A percentile compares a stretch with the other conserved stretches of the same genome.
phyloP scores from a whole-genome alignment of 83 land plant species.

The Larix sibirica region DNA sequence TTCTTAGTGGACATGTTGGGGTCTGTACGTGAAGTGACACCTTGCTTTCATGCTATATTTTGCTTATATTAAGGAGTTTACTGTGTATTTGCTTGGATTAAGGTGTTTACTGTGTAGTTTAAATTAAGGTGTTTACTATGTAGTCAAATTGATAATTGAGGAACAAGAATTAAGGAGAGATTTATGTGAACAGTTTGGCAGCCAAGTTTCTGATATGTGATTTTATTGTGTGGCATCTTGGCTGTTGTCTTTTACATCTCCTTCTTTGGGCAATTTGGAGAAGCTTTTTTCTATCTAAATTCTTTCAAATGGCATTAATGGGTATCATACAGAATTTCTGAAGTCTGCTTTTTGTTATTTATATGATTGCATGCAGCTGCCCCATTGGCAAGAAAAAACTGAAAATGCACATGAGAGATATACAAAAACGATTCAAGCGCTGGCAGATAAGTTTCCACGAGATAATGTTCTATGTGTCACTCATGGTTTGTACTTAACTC shows the following conservation, averaged over 20 bases:
- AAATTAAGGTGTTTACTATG: not conserved
- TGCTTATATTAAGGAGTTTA: not conserved
- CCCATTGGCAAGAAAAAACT: slow-evolving; percentile 60
- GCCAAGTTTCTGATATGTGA: too few species aligned
- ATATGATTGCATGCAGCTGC: slow-evolving; percentile 44
- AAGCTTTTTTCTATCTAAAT: not conserved
- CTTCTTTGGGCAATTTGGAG: too few species aligned
- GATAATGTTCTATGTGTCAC: slow-evolving; percentile 82
- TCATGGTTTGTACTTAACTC: slow-evolving; percentile 51
- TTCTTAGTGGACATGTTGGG: not conserved
- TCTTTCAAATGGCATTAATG: not conserved
- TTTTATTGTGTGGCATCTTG: too few species aligned
- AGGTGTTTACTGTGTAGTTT: not conserved
- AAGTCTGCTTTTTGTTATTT: not conserved
- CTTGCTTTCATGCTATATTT: not conserved
- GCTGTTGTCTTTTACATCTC: too few species aligned
- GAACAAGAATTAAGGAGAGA: not conserved
- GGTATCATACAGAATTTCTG: not conserved
- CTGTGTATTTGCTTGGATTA: not conserved
- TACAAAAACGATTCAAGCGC: slow-evolving; percentile 36
- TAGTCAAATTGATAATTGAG: not conserved
- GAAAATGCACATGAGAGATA: slow-evolving; percentile 50
- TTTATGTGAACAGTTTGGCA: too few species aligned
- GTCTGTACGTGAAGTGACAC: not conserved
- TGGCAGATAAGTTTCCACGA: slow-evolving; percentile 70